Base-by-base conservation (phyloP, 192 early-diverging fungal genomes). In the Podila epicladia region DNA sequence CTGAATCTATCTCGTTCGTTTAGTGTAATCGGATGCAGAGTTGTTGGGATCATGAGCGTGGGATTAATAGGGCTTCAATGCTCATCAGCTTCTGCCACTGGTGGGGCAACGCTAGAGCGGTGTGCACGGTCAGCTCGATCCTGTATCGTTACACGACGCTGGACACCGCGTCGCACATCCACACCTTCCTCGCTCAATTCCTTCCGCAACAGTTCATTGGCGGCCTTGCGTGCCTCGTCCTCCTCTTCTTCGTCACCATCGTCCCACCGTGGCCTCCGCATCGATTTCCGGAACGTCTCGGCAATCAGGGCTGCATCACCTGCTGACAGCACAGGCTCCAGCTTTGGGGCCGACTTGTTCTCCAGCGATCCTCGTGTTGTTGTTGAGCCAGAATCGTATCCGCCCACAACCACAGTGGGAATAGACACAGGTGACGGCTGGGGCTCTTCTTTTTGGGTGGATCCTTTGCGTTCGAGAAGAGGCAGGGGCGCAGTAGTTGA, bases 251-350 rank as follows among this genome's bases (percentile, higher is more conserved):
- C 49, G 17, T 78, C 75, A 11, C 72, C 49, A 37, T 78, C 75
- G 22, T 79, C 69, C 76, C 76, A 79, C 11, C 65, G 70, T 20
- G 76, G 76, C 33, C 62, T 61, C 12, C 76, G 69, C 76, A 79
- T 79, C 19, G 76, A 79, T 61, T 79, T 79, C 26, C 76, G 53
- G 60, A 79, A 79, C 9, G 70, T 79, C 65, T 79, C 76, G 58
- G 76, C 76, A 48, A 79, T 79, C 50, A 79, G 58, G 22, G 71
- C 69, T 7, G 76, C 76, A 48, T 79, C 76, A 0, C 55, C 66
- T 26, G 76, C 65, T 9, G 32, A 64, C 9, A 79, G 20, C 19
- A 62, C 61, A 5, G 76, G 65, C 17, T 69, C 66, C 17, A 62
- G n/a, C 13, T 61, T 61, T 31, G 22, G 31, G 1, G 19, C 12